Percentiles rank a stretch among this genome's conserved stretches.
These are phyloP conservation scores for Ilex asprella DNA, from an alignment of 257 asterid species.

Conservation along the genomic window DNA sequence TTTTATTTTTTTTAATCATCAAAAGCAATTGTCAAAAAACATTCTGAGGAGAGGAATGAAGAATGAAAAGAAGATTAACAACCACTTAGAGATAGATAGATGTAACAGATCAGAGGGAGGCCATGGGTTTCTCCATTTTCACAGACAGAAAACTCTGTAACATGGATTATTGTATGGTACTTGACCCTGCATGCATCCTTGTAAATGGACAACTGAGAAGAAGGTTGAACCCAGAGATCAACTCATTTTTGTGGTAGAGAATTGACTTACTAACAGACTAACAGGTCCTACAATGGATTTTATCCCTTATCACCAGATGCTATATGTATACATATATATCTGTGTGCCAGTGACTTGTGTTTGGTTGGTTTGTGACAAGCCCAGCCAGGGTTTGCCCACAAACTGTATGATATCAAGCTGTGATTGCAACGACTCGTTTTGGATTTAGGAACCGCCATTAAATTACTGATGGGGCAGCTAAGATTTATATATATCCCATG, in stretches of 20 bases:
- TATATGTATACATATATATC: not conserved
- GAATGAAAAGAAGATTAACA: constrained; percentile 1
- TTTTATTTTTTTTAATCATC: not conserved
- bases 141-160: constrained; percentile 32
- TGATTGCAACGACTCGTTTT: constrained; percentile 22
- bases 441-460: constrained; percentile 19
- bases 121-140: not conserved
- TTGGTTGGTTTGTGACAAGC: constrained; percentile 24
- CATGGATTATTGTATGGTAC: constrained; percentile 29
- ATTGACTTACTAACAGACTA: no score
- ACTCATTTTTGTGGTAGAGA: not conserved
- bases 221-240: constrained; percentile 3
- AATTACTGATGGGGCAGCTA: no score
- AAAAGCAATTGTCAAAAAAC: not conserved
- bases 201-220: constrained; percentile 24
- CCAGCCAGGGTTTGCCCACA: constrained; percentile 20
- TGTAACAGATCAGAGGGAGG: not conserved
- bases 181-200: constrained; percentile 57
- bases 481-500: no score
- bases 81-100: constrained; percentile 5
- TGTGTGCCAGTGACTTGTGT: constrained; percentile 17
- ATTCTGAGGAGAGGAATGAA: constrained; percentile 5
- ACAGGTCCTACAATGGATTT: no score
- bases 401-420: not conserved
- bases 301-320: not conserved